These are phyloP conservation scores for Omphalotus guepiniiformis DNA, from an alignment of 768 basidiomycete genomes.

Conservation along the genomic window DNA sequence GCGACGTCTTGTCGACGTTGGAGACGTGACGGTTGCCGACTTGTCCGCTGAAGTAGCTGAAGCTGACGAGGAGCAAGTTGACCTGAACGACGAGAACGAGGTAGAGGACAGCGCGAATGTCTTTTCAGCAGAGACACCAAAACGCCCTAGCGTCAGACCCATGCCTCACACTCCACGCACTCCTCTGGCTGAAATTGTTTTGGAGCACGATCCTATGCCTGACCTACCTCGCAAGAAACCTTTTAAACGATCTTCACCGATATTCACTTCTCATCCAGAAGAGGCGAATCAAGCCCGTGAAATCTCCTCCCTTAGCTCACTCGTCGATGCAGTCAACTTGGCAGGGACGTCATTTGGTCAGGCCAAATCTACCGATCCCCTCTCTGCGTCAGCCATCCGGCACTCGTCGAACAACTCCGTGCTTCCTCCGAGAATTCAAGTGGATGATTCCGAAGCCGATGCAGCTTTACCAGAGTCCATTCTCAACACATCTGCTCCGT, in stretches of 20 bases:
- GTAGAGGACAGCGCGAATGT: slow-evolving; percentile 17
- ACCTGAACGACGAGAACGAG: slow-evolving; percentile 32
- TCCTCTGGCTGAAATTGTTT: slow-evolving; percentile 6
- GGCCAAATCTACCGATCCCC: slow-evolving; percentile 6
- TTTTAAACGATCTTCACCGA: slow-evolving; percentile 16
- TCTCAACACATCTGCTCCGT: slow-evolving; percentile 4
- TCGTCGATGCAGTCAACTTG: slow-evolving; percentile 18
- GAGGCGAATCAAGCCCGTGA: slow-evolving; percentile 3
- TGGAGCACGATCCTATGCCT: background rate
- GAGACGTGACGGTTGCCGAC: slow-evolving; percentile 43
- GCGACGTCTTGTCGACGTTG: slow-evolving; percentile 45
- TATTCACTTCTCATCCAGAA: slow-evolving; percentile 14
- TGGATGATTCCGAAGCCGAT: background rate
- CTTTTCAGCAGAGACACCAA: slow-evolving; percentile 14
- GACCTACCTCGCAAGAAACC: slow-evolving; percentile 19
- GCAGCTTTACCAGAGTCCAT: background rate
- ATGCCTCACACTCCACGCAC: slow-evolving; percentile 6
- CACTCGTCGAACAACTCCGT: no score
- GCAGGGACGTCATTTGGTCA: slow-evolving; percentile 16
- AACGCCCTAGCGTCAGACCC: background rate
- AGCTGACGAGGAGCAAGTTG: slow-evolving; percentile 14
- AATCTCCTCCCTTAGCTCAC: slow-evolving; percentile 9
- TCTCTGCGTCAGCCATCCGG: background rate
- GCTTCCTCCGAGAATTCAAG: slow-evolving; percentile 2
- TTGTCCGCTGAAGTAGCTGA: slow-evolving; percentile 16